Conservation (phyloP, 2,329 filamentous ascomycete species). For the Calonectria pseudoreteaudii region DNA sequence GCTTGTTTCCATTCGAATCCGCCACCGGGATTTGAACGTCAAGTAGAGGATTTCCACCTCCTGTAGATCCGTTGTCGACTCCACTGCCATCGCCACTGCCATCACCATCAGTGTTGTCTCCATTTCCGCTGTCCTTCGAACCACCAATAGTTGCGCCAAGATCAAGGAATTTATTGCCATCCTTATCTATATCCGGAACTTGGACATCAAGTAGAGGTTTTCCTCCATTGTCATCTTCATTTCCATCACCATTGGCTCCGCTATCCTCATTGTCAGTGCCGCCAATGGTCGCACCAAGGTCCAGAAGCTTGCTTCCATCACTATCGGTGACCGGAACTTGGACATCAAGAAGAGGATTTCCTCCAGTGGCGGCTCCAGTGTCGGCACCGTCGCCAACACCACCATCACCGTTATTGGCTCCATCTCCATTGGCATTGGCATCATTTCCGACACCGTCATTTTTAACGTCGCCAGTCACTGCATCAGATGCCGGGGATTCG, state of each 20-base stretch:
- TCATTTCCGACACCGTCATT: no score
- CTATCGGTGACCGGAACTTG: not conserved
- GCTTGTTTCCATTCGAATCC: not conserved
- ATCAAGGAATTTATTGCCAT: not conserved
- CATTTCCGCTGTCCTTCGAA: not conserved
- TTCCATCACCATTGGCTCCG: not conserved
- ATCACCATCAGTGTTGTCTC: not conserved
- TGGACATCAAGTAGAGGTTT: not conserved
- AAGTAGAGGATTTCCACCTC: not conserved
- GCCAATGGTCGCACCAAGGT: not conserved
- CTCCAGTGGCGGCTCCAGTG: not conserved
- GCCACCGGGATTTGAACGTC: not conserved
- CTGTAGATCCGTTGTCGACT: not conserved
- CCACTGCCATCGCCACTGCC: not conserved
- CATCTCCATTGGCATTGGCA: no score
- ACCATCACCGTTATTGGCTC: no score
- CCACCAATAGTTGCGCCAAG: not conserved
- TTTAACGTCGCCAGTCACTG: no score
- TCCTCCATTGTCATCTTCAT: not conserved
- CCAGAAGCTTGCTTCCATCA: not conserved
- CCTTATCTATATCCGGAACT: not conserved
- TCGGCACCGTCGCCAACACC: no score
- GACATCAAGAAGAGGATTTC: not conserved
- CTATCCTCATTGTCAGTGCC: not conserved
- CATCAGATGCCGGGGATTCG: no score